Evolutionary conservation across 1,139 yeast genomes (phyloP), one percentile per base, ranked within the genome.

Genomic region (Zhuliangozyma blackwelliae): DNA sequence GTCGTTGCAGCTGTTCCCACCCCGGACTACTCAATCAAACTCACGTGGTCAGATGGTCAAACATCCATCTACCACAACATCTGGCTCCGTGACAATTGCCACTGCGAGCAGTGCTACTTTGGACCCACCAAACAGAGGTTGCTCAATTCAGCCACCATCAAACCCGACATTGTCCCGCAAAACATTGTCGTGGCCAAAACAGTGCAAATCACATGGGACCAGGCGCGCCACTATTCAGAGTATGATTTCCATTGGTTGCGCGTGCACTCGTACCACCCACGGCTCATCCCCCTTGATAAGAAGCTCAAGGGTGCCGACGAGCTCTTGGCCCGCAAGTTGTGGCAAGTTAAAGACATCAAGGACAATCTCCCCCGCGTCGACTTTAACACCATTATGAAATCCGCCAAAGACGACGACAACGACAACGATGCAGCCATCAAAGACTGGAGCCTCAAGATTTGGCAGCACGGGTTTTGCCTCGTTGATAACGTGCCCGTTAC

Each of bases 11-110:
- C 27, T 9, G 10, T 20, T 21, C 37, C 19, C 10, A 27, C 30
- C 21, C 6, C 25, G 1, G 32, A 34, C 4, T 22, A 28, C 25
- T 35, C 31, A 10, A 25, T 44, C 33, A 44, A 44, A 27, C 23
- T 45, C 3, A 31, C 37, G 29, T 46, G 49, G 49, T 31, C 40
- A 1, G 39, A 42, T 13, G 38, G 30, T 19, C 27, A 29, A 12
- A 32, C 28, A 5, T 50, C 63, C 8, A 45, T 32, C 13, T 70
- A 47, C 53, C 83, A 79, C 54, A 57, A 72, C 54, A 66, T 82
- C 38, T 82, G 89, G 89, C 65, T 83, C 25, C 63, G 90, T 35
- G 92, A 83, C 55, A 74, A 77, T 49, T 83, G 90, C 51, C 84
- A 75, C 41, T 81, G 88, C 48, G 58, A 63, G n/a, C 49, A 65